Base-by-base conservation (phyloP, 164 flowering plant genomes). In the Berberis vulgaris region DNA sequence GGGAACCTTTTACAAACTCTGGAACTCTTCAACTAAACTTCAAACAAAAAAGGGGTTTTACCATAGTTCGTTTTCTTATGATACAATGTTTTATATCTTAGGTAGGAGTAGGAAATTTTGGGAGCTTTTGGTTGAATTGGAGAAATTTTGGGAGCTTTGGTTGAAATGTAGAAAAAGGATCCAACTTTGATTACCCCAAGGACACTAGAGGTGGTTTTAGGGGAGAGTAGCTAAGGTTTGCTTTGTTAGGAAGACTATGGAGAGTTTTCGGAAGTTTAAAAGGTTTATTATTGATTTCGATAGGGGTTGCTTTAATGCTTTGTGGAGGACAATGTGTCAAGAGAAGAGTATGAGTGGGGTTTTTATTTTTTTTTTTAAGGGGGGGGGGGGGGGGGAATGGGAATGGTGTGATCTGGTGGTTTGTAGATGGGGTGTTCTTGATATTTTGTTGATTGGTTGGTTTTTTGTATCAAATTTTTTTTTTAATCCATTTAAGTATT, bases 311-410 rank as follows among this genome's bases (percentile, higher is more conserved):
- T 92, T 72, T 64, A 92, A 92, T 71, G 95, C 84, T 0, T 69
- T 89, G 76, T 69, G 87, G 63, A 89, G 98, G 71, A 76, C 88
- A n/a, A 64, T 89, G 54, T 89, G 89, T 68, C 98, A 92, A 60
- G 95, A 92, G 81, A 92, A 89, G 79, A 87, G 93, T 67, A 92
- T 92, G 98, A 67, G 42, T 0, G 91, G n/a, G n/a, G n/a, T n/a
- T n/a, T n/a, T n/a, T n/a, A n/a, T n/a, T n/a, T n/a, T n/a, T n/a
- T n/a, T n/a, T n/a, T n/a, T n/a, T n/a, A n/a, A n/a, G n/a, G n/a
- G n/a, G n/a, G n/a, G n/a, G n/a, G n/a, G n/a, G n/a, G n/a, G n/a
- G n/a, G n/a, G n/a, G n/a, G n/a, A n/a, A n/a, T n/a, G n/a, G n/a
- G n/a, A n/a, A n/a, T n/a, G n/a, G n/a, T n/a, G n/a, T n/a, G n/a